Evolutionary conservation across 2,329 filamentous ascomycete species (phyloP), one percentile per base, ranked within the genome.

Genomic region (Alternaria triticimaculans): DNA sequence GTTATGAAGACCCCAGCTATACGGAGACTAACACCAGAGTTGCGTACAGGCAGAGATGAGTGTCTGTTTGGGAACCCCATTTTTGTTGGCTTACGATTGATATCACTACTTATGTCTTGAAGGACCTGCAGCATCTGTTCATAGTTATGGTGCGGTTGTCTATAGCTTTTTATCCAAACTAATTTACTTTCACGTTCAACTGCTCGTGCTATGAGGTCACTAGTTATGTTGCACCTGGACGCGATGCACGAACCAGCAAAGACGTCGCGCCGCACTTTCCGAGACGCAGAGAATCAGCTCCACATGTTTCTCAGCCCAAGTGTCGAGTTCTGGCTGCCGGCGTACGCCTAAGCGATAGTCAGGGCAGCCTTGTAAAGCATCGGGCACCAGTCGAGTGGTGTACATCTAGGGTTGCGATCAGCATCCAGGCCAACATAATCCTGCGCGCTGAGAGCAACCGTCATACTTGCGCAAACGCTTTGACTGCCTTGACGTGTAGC

Each of bases 21-120:
- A 68, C 68, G 50, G 73, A 76, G 57, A 79, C 78, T 56, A 70
- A 73, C 62, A 74, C 76, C 55, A 73, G 77, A 67, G 68, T 79
- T 21, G 71, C 72, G 25, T 78, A 76, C 58, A 63, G 70, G 55
- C 26, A 56, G 30, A 26, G 37, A 58, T 26, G 21, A 11, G 28
- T 46, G 41, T 49, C 28, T 26, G 44, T 37, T 46, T 59, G 20
- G 11, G 20, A 9, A 41, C 15, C 5, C 9, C 45, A n/a, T 11
- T 56, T 21, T 4, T 33, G 37, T 46, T 46, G 26, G 25, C 41
- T 25, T 56, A 46, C 18, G 43, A 23, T 37, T 41, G 20, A 28
- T 48, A 25, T 56, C 18, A 26, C 30, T 25, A 18, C 18, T 20
- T 21, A 25, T 15, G 18, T 18, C 25, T 50, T 33, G 12, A 57